phyloP scores from a whole-genome alignment of 352 stramenopile genomes.

The Phytophthora kernoviae region DNA sequence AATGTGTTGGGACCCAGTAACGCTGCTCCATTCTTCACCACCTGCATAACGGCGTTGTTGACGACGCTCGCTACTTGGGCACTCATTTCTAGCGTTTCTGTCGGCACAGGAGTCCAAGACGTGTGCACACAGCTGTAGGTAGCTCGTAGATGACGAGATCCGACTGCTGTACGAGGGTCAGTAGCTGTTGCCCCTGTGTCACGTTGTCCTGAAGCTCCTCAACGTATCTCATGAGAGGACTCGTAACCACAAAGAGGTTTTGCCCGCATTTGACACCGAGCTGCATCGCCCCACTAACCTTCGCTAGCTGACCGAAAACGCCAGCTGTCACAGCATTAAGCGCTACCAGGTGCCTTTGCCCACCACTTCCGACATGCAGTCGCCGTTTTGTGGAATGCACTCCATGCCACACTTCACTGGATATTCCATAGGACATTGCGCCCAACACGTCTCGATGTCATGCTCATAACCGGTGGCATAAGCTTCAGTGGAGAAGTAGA shows the following conservation, averaged over 20 bases:
- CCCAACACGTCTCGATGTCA: slow-evolving; percentile 65
- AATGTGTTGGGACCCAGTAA: slow-evolving; percentile 30
- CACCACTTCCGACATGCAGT: slow-evolving; percentile 54
- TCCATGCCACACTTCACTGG: slow-evolving; percentile 73
- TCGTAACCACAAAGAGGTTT: slow-evolving; percentile 32
- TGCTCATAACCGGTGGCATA: slow-evolving; percentile 47
- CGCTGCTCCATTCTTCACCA: slow-evolving; percentile 31
- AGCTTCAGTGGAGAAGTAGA: slow-evolving; percentile 29
- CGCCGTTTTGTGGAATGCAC: slow-evolving; percentile 65
- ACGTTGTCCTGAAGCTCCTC: slow-evolving; percentile 35
- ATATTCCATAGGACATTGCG: slow-evolving; percentile 67
- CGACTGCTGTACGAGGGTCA: slow-evolving; percentile 42
- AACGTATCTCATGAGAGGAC: slow-evolving; percentile 35
- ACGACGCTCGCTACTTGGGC: slow-evolving; percentile 36
- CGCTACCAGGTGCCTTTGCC: slow-evolving; percentile 46
- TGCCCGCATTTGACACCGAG: slow-evolving; percentile 49
- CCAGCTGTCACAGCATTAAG: slow-evolving; percentile 51
- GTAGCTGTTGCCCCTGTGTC: slow-evolving; percentile 36
- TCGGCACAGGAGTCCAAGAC: slow-evolving; percentile 40
- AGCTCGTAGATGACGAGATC: slow-evolving; percentile 27
- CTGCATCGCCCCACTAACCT: slow-evolving; percentile 41
- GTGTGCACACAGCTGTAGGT: slow-evolving; percentile 51
- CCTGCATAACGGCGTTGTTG: slow-evolving; percentile 27
- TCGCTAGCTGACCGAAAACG: slow-evolving; percentile 52
- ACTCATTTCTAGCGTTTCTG: slow-evolving; percentile 20